Evolutionary conservation across 2,329 filamentous ascomycete species (phyloP).

Genomic region (Exophiala xenobiotica): DNA sequence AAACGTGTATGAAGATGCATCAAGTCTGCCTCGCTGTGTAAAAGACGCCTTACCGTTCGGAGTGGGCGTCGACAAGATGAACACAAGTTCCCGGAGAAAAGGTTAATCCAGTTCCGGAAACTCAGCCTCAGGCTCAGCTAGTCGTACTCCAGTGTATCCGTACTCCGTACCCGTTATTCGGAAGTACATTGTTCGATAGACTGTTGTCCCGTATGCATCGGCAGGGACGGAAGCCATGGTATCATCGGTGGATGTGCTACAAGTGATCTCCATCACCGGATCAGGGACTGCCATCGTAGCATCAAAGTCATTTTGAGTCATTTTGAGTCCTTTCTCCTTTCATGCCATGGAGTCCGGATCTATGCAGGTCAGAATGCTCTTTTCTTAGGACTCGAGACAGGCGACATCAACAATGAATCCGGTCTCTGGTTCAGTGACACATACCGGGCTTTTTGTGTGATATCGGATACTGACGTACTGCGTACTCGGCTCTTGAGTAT

Average conservation of each 20-base stretch:
- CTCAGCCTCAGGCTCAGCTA: neutral
- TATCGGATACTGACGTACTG: conserved; percentile 1
- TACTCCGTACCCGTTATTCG: neutral
- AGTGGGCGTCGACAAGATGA: conserved; percentile 6
- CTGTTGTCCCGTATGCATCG: too few relatives aligned
- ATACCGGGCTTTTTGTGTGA: neutral
- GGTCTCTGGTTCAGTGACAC: too few relatives aligned
- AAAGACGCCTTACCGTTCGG: neutral
- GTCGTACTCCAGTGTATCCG: neutral
- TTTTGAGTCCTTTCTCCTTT: too few relatives aligned
- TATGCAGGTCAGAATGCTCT: too few relatives aligned
- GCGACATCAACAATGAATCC: neutral
- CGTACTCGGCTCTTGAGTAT: neutral
- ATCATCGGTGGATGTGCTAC: too few relatives aligned
- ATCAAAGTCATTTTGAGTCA: too few relatives aligned
- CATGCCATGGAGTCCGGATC: too few relatives aligned
- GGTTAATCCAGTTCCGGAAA: conserved; percentile 18
- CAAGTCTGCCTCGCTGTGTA: conserved; percentile 14
- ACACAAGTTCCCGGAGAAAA: conserved; percentile 7
- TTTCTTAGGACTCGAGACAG: too few relatives aligned
- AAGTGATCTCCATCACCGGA: too few relatives aligned
- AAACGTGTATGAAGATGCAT: neutral
- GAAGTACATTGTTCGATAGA: too few relatives aligned
- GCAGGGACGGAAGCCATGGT: too few relatives aligned
- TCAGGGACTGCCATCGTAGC: too few relatives aligned